Base-by-base conservation (phyloP, 2,329 filamentous ascomycete species). In the Aphanoascus verrucosus region DNA sequence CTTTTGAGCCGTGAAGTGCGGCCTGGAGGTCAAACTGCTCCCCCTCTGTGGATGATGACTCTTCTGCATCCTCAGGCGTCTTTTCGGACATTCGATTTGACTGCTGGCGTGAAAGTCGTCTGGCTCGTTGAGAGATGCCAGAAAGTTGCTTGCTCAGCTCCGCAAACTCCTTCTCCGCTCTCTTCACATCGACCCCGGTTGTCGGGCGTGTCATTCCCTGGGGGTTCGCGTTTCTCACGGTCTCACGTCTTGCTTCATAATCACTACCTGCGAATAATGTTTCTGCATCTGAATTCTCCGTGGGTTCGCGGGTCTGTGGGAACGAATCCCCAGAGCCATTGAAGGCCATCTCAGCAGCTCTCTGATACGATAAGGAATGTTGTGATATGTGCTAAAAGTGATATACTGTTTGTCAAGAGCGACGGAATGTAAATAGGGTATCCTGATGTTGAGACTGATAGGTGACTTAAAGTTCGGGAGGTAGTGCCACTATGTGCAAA, bases 11-110 rank as follows among this genome's bases (percentile, higher is more conserved):
- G 43, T 86, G 80, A 56, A 94, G 72, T 2, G 84, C 82, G 7
- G 75, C 70, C 66, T 94, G 86, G 37, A 95, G 74, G 64, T 94
- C 84, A 67, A 93, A 94, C 8, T 77, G 73, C 53, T 80, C 80
- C 1, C 73, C 73, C 0, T 73, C 73, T 2, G 69, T 68, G 1
- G 67, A 62, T 1, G 69, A 62, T 1, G 69, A 64, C 28, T 68
- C 68, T 61, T 88, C 84, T 7, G 80, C 62, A 69, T 85, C 83
- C 11, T 56, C 49, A 9, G 57, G 58, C 1, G 55, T 43, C 37
- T 56, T 60, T 2, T 61, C 52, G 37, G 62, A 64, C 1, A 65
- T 67, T 5, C 56, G 58, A 42, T 61, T 64, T 53, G 57, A 67
- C 3, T 61, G 59, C 23, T 66, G 67, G 41, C 62, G 63, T 2